A percentile compares a stretch with the other conserved stretches of the same genome.
Evolutionary conservation across 768 basidiomycete species (phyloP).

Genomic region (Fomitopsis serialis): DNA sequence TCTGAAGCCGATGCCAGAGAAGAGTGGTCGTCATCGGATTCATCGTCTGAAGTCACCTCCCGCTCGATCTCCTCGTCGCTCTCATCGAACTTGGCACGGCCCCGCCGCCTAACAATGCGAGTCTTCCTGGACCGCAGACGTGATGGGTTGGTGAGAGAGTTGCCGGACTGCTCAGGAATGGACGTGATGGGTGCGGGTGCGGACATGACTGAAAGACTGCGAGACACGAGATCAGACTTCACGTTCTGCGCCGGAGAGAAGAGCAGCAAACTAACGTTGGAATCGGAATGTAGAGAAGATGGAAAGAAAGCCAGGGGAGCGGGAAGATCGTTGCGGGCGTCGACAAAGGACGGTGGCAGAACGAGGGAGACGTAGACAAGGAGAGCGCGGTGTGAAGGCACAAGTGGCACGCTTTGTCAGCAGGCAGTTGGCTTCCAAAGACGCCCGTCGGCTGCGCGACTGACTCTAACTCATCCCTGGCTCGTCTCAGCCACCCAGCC

Average conservation of each 20-base stretch:
- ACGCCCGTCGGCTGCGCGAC: not conserved
- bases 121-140: conserved; percentile 27
- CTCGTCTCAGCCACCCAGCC: not conserved
- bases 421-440: not conserved
- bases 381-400: not conserved
- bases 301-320: not conserved
- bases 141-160: conserved; percentile 5
- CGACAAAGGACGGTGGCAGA: not conserved
- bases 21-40: conserved; percentile 55
- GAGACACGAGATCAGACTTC: not conserved
- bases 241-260: not conserved
- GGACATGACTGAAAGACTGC: conserved; percentile 9
- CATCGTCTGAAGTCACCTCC: conserved; percentile 67
- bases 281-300: not conserved
- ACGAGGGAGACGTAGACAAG: not conserved
- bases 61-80: conserved; percentile 79
- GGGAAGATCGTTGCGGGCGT: not conserved
- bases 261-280: not conserved
- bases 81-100: conserved; percentile 53
- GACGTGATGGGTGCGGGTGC: conserved; percentile 11
- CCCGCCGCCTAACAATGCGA: conserved; percentile 52
- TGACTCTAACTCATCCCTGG: not conserved
- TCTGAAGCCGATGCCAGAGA: conserved; percentile 64
- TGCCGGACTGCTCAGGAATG: conserved; percentile 8
- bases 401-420: not conserved